Evolutionary conservation across 768 basidiomycete genomes (phyloP).

Genomic region (Trametes villosa): DNA sequence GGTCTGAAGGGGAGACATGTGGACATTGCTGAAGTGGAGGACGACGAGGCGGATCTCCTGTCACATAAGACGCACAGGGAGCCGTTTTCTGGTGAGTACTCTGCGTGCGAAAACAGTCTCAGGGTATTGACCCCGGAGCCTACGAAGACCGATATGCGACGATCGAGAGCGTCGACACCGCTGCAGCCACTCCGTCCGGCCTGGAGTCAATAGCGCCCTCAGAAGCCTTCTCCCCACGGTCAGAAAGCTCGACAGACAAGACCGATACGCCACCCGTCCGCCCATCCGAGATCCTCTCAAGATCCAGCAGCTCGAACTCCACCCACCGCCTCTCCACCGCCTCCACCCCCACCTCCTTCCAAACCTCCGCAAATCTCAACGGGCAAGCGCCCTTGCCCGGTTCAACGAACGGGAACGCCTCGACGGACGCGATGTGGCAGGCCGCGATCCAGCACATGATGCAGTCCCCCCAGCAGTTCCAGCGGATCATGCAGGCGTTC

Average conservation of each 20-base stretch:
- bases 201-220: constrained; percentile 35
- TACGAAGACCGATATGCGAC: constrained; percentile 45
- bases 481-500: constrained; percentile 48
- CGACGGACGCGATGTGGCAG: constrained; percentile 50
- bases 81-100: constrained; percentile 23
- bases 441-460: constrained; percentile 54
- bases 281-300: constrained; percentile 5
- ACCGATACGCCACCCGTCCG: constrained; percentile 5
- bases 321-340: constrained; percentile 4
- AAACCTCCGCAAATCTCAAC: constrained; percentile 8
- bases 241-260: background rate
- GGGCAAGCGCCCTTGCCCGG: constrained; percentile 1
- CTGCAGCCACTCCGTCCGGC: constrained; percentile 40
- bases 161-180: constrained; percentile 50
- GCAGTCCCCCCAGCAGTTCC: constrained; percentile 56
- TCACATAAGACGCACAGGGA: constrained; percentile 4
- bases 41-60: constrained; percentile 42
- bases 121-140: background rate
- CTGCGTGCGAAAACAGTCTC: background rate
- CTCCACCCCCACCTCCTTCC: constrained; percentile 1
- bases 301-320: constrained; percentile 6
- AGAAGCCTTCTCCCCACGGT: constrained; percentile 30
- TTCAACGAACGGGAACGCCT: constrained; percentile 31
- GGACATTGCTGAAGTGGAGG: constrained; percentile 42
- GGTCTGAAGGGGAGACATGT: constrained; percentile 42